A percentile compares a stretch with the other conserved stretches of the same genome.
These are phyloP conservation scores for Exophiala bonariae DNA, from an alignment of 2,329 filamentous ascomycete genomes.

Conservation along the genomic window DNA sequence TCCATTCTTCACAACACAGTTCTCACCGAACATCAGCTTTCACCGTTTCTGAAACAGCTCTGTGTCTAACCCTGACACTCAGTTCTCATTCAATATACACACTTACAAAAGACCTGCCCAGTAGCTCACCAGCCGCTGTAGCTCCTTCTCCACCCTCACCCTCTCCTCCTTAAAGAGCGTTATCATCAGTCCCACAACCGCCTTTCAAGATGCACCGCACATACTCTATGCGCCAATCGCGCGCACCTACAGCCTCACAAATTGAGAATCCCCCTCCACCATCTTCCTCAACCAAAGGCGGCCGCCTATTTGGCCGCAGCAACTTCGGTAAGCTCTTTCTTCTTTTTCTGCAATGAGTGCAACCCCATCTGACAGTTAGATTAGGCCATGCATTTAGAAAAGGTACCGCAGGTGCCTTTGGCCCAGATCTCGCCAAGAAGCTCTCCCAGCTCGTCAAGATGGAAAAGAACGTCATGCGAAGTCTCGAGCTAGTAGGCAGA, in stretches of 20 bases:
- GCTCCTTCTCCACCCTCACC: neutral
- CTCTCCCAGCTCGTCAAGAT: slow-evolving; percentile 98
- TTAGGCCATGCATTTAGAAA: slow-evolving; percentile 64
- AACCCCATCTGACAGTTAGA: slow-evolving; percentile 10
- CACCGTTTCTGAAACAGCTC: too few relatives aligned
- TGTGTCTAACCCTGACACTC: too few relatives aligned
- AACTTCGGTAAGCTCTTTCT: slow-evolving; percentile 73
- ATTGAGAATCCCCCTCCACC: slow-evolving; percentile 92
- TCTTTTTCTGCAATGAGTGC: neutral
- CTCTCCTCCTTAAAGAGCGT: too few relatives aligned
- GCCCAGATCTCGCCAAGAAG: slow-evolving; percentile 93
- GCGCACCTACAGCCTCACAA: slow-evolving; percentile 91
- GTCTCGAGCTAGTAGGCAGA: slow-evolving; percentile 88
- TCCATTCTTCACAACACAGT: too few relatives aligned
- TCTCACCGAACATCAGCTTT: too few relatives aligned
- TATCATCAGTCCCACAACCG: slow-evolving; percentile 1
- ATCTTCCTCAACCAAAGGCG: slow-evolving; percentile 84
- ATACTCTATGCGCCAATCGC: slow-evolving; percentile 96
- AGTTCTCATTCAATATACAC: too few relatives aligned
- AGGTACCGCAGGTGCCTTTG: slow-evolving; percentile 54
- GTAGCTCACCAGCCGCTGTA: slow-evolving; percentile 8
- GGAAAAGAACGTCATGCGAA: slow-evolving; percentile 99
- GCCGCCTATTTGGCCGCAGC: slow-evolving; percentile 81
- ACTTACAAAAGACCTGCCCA: neutral
- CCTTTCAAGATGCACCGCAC: slow-evolving; percentile 81